Conservation (phyloP, 371 early-diverging fungal genomes). For the Rhizopus microsporus region DNA sequence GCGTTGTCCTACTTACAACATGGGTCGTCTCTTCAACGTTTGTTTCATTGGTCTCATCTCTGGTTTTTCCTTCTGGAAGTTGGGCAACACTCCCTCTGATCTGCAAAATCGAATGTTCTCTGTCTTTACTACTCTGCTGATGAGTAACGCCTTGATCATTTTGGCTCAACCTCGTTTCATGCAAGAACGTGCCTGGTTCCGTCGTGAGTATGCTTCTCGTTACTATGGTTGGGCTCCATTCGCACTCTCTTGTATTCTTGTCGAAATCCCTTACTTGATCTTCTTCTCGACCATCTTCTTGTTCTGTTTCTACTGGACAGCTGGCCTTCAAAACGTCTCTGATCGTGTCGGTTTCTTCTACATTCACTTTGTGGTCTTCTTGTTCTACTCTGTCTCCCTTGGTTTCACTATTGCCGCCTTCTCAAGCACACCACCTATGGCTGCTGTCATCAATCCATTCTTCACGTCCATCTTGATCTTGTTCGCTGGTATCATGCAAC, state of each 20-base stretch:
- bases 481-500: slow-evolving; percentile 75
- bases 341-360: slow-evolving; percentile 63
- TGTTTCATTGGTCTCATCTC: slow-evolving; percentile 58
- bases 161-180: slow-evolving; percentile 75
- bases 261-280: slow-evolving; percentile 63
- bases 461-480: slow-evolving; percentile 68
- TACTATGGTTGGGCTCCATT: slow-evolving; percentile 76
- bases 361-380: slow-evolving; percentile 58
- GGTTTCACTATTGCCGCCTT: slow-evolving; percentile 58
- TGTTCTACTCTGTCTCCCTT: slow-evolving; percentile 67
- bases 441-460: slow-evolving; percentile 73
- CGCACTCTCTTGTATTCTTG: slow-evolving; percentile 51
- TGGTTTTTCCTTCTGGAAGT: slow-evolving; percentile 76
- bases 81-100: slow-evolving; percentile 56
- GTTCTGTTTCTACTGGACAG: slow-evolving; percentile 72
- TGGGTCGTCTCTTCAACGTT: slow-evolving; percentile 60
- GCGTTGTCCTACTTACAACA: slow-evolving; percentile 68
- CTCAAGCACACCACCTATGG: slow-evolving; percentile 60
- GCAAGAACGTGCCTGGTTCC: slow-evolving; percentile 67
- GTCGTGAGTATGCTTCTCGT: slow-evolving; percentile 71
- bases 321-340: slow-evolving; percentile 54
- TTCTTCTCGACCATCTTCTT: slow-evolving; percentile 59
- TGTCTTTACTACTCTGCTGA: slow-evolving; percentile 67
- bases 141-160: slow-evolving; percentile 71
- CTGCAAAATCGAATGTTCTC: slow-evolving; percentile 73